These are phyloP conservation scores for Leccinum huronense DNA, from an alignment of 1,284 basidiomycete species.

Conservation along the genomic window DNA sequence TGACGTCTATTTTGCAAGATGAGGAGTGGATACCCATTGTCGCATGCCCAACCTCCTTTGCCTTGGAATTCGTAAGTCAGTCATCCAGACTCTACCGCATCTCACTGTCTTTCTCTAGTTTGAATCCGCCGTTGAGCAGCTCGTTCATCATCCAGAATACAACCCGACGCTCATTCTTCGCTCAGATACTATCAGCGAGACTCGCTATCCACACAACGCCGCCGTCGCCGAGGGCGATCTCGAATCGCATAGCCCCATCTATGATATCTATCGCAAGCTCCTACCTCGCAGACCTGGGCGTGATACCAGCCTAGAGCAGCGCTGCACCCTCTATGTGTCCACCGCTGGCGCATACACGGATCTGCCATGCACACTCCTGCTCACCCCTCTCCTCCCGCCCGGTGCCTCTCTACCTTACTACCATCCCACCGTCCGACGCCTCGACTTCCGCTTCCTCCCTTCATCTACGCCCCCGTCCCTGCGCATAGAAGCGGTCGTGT, in stretches of 20 bases:
- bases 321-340: slow-evolving; percentile 63
- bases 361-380: slow-evolving; percentile 48
- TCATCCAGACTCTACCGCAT: background rate
- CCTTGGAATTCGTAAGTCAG: slow-evolving; percentile 40
- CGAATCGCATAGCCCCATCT: slow-evolving; percentile 40
- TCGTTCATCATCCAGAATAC: slow-evolving; percentile 79
- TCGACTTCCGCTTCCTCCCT: slow-evolving; percentile 68
- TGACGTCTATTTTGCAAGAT: slow-evolving; percentile 12
- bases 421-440: slow-evolving; percentile 69
- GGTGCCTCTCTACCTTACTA: slow-evolving; percentile 68
- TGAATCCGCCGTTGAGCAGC: slow-evolving; percentile 57
- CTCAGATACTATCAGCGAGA: slow-evolving; percentile 61
- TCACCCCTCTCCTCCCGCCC: slow-evolving; percentile 57
- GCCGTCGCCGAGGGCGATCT: slow-evolving; percentile 34
- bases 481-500: slow-evolving; percentile 56
- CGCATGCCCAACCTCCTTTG: slow-evolving; percentile 43
- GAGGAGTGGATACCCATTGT: slow-evolving; percentile 40
- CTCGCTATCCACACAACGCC: slow-evolving; percentile 26
- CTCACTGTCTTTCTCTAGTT: slow-evolving; percentile 47
- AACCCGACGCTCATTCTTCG: slow-evolving; percentile 81
- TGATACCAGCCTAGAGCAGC: slow-evolving; percentile 67
- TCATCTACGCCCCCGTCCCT: slow-evolving; percentile 29
- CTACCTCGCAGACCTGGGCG: slow-evolving; percentile 72
- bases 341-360: slow-evolving; percentile 21
- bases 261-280: slow-evolving; percentile 59